Evolutionary conservation across 495 filamentous ascomycete genomes (phyloP).

Genomic region (Penicillium crystallinum): DNA sequence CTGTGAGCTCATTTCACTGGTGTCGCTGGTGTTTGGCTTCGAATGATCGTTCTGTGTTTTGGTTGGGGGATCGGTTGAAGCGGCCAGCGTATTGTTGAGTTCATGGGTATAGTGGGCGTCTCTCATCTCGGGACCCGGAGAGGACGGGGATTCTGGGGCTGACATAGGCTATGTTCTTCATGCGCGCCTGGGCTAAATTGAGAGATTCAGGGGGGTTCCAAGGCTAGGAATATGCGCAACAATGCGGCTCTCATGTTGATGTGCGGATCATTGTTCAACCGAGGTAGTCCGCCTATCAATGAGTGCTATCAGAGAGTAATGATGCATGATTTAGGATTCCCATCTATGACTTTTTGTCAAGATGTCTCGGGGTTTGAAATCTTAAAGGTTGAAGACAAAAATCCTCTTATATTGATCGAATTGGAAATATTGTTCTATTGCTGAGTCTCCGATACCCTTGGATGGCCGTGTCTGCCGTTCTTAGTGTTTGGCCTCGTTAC

Average conservation of each 20-base stretch:
- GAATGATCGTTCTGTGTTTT: conserved; percentile 22
- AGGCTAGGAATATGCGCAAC: conserved; percentile 1
- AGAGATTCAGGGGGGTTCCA: conserved; percentile 28
- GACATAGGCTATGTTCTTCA: conserved; percentile 39
- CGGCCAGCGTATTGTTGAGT: conserved; percentile 6
- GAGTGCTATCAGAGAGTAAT: neutral
- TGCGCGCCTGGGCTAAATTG: conserved; percentile 52
- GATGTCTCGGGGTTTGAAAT: too few relatives aligned
- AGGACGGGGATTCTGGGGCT: conserved; percentile 25
- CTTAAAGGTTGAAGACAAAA: too few relatives aligned
- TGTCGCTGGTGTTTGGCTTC: conserved; percentile 5
- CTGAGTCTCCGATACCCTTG: too few relatives aligned
- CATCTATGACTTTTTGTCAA: too few relatives aligned
- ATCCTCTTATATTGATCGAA: too few relatives aligned
- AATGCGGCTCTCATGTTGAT: conserved; percentile 24
- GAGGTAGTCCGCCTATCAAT: conserved; percentile 6
- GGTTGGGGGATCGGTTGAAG: conserved; percentile 12
- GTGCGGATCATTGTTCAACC: conserved; percentile 26
- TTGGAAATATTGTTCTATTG: too few relatives aligned
- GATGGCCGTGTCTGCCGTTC: too few relatives aligned
- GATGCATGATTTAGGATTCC: neutral
- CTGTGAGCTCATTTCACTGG: conserved; percentile 16
- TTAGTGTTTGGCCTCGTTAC: too few relatives aligned
- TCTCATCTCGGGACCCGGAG: conserved; percentile 24
- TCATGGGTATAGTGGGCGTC: conserved; percentile 19